These are phyloP conservation scores for Xylariaceae sp. DNA, from an alignment of 2,329 filamentous ascomycete genomes.

Conservation along the genomic window DNA sequence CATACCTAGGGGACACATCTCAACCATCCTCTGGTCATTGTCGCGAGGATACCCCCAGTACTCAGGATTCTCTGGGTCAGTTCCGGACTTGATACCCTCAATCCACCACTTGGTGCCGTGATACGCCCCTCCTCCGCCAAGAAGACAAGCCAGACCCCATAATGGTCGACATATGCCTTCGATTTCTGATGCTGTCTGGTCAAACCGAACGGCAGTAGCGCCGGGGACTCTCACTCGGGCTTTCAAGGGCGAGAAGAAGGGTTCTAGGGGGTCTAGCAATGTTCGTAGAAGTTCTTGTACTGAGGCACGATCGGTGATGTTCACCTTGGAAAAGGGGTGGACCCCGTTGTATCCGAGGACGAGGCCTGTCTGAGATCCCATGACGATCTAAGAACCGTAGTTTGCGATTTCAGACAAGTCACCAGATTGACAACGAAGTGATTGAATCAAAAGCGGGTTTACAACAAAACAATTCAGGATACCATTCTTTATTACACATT, in stretches of 20 bases:
- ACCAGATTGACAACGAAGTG: neutral
- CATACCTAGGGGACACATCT: slow-evolving; percentile 69
- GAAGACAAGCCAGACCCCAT: slow-evolving; percentile 66
- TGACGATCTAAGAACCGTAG: slow-evolving; percentile 10
- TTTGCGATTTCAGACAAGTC: neutral
- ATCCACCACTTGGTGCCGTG: slow-evolving; percentile 60
- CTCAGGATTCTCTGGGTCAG: slow-evolving; percentile 62
- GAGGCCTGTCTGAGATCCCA: slow-evolving; percentile 32
- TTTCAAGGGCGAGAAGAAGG: slow-evolving; percentile 63
- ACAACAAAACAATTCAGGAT: neutral
- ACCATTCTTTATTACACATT: neutral
- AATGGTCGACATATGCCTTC: slow-evolving; percentile 71
- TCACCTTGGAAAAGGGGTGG: slow-evolving; percentile 53
- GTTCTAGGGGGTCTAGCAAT: slow-evolving; percentile 64
- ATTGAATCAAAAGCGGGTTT: neutral
- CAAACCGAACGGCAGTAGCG: slow-evolving; percentile 68
- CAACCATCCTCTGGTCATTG: slow-evolving; percentile 78
- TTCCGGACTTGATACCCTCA: slow-evolving; percentile 64
- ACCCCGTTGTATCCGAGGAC: slow-evolving; percentile 47
- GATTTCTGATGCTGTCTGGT: slow-evolving; percentile 70
- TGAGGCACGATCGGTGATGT: slow-evolving; percentile 46
- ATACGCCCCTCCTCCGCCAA: slow-evolving; percentile 64
- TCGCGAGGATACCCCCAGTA: slow-evolving; percentile 75
- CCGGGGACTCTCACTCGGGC: slow-evolving; percentile 63
- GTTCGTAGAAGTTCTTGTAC: slow-evolving; percentile 58